Percentiles rank a stretch among this genome's conserved stretches.
These are phyloP conservation scores for Phytophthora tubulina DNA, from an alignment of 352 stramenopile genomes.

Conservation along the genomic window DNA sequence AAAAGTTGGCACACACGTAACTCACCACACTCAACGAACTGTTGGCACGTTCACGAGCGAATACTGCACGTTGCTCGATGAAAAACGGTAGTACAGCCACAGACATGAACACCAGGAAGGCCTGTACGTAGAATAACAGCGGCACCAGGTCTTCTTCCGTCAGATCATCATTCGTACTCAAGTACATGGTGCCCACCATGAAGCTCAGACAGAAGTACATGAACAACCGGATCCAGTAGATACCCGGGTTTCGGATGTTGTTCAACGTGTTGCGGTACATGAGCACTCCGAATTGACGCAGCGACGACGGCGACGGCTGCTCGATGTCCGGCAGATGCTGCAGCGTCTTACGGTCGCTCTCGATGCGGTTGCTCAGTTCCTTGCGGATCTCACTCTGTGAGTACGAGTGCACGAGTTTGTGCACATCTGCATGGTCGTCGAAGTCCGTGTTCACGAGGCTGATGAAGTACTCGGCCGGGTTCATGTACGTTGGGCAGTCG, in stretches of 20 bases:
- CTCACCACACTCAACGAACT: conserved; percentile 75
- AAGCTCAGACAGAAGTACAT: conserved; percentile 80
- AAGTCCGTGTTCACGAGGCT: conserved; percentile 69
- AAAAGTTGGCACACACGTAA: conserved; percentile 80
- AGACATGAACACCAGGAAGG: conserved; percentile 92
- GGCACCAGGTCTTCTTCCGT: conserved; percentile 53
- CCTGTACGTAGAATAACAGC: conserved; percentile 88
- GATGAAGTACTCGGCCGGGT: conserved; percentile 68
- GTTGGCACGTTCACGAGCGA: conserved; percentile 68
- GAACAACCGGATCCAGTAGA: conserved; percentile 76
- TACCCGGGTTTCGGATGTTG: conserved; percentile 71
- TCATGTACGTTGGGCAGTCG: conserved; percentile 57
- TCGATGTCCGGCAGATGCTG: conserved; percentile 35
- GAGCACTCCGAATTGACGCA: conserved; percentile 56
- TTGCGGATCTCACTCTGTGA: conserved; percentile 22
- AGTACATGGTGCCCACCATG: conserved; percentile 80
- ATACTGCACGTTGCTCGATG: conserved; percentile 84
- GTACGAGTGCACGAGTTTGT: conserved; percentile 36
- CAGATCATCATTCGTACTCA: conserved; percentile 59
- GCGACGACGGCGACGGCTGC: conserved; percentile 31
- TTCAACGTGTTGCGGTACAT: conserved; percentile 68
- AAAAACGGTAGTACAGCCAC: conserved; percentile 89
- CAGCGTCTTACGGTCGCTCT: conserved; percentile 32
- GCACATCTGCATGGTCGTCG: conserved; percentile 48
- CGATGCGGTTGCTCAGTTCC: conserved; percentile 17